These are phyloP conservation scores for Monosporozyma solicola DNA, from an alignment of 805 yeast species.

Conservation along the genomic window DNA sequence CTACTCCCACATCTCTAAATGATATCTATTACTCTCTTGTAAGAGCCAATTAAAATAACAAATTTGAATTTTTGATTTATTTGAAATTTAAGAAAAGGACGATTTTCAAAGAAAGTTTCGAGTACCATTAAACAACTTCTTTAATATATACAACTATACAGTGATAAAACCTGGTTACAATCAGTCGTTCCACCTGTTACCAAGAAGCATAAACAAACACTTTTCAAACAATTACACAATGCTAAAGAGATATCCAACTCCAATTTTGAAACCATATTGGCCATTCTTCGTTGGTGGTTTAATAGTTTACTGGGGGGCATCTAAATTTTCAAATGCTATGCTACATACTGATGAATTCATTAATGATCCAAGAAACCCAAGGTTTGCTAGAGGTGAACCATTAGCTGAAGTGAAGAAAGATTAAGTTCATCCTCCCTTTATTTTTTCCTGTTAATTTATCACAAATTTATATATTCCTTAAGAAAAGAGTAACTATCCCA, in stretches of 20 bases:
- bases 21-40: not conserved
- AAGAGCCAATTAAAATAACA: not conserved
- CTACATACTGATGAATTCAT: slow-evolving; percentile 70
- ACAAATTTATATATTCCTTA: not conserved
- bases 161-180: not conserved
- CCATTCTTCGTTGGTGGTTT: slow-evolving; percentile 83
- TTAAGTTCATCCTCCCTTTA: not conserved
- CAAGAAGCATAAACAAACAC: not conserved
- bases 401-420: slow-evolving; percentile 31
- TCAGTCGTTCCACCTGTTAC: not conserved
- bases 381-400: slow-evolving; percentile 56
- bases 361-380: slow-evolving; percentile 95
- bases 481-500: not conserved
- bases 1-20: not conserved
- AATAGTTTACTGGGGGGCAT: slow-evolving; percentile 59
- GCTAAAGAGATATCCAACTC: slow-evolving; percentile 38
- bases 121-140: not conserved
- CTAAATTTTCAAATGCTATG: slow-evolving; percentile 60
- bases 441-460: not conserved
- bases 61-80: not conserved
- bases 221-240: slow-evolving; percentile 2
- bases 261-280: slow-evolving; percentile 63
- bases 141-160: not conserved
- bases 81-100: not conserved
- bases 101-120: not conserved